phyloP scores from a whole-genome alignment of 2,329 filamentous ascomycete genomes.

The Pestalotiopsis sp. region DNA sequence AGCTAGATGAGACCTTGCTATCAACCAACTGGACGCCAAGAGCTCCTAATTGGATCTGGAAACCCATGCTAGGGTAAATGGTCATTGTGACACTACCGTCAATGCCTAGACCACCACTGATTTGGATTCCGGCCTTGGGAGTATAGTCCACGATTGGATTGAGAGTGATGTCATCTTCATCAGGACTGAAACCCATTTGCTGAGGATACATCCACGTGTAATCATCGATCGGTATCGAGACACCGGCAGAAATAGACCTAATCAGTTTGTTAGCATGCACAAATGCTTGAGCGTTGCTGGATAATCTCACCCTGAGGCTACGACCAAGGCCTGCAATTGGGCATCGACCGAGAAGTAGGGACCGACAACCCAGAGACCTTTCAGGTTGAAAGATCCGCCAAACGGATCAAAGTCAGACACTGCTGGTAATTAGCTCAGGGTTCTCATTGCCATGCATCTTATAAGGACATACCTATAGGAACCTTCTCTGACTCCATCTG shows the following conservation, averaged over 20 bases:
- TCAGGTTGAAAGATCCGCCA: not conserved
- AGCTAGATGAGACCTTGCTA: not conserved
- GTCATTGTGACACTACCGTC: not conserved
- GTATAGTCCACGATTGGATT: not conserved
- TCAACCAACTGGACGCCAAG: not conserved
- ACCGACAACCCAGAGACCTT: not conserved
- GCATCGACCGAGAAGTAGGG: not conserved
- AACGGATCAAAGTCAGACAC: not conserved
- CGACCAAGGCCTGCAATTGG: not conserved
- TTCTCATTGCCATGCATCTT: not conserved
- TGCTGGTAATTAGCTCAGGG: not conserved
- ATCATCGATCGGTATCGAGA: not conserved
- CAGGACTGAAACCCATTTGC: not conserved
- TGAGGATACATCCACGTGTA: not conserved
- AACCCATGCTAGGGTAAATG: not conserved
- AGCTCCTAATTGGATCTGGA: not conserved
- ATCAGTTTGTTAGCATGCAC: not conserved
- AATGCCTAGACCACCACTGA: not conserved
- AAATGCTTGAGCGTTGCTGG: not conserved
- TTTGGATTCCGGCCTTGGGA: not conserved
- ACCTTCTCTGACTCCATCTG: not conserved
- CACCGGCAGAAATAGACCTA: not conserved
- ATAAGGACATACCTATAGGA: not conserved
- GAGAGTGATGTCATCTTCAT: not conserved
- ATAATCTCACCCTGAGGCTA: not conserved